Conservation (phyloP, 805 yeast species). For the Monosporozyma servazzii region DNA sequence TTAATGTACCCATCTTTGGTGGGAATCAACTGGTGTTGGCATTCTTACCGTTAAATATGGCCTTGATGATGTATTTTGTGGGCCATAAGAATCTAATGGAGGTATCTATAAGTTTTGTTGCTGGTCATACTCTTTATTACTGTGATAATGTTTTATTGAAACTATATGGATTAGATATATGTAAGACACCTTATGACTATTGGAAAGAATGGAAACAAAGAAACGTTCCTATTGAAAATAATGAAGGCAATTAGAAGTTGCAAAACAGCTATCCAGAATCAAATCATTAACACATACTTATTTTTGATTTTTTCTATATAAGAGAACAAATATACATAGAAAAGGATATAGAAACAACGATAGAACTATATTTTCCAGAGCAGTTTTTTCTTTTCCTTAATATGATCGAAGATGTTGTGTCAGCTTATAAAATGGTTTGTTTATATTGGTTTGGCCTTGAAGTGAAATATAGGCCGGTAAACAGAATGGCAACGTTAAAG, state of each 20-base stretch:
- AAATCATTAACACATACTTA: background rate
- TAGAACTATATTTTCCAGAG: too few relatives aligned
- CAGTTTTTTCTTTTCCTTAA: too few relatives aligned
- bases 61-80: conserved; percentile 15
- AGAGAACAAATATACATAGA: background rate
- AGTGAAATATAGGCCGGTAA: conserved; percentile 22
- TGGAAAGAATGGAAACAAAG: conserved; percentile 12
- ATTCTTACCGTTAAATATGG: conserved; percentile 18
- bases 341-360: background rate
- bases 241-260: background rate
- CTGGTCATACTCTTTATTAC: conserved; percentile 25
- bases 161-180: conserved; percentile 22
- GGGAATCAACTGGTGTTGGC: conserved; percentile 16
- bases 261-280: background rate
- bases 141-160: conserved; percentile 19
- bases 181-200: conserved; percentile 22
- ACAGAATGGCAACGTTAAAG: conserved; percentile 23
- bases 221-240: background rate
- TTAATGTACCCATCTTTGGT: conserved; percentile 17
- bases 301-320: background rate
- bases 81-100: conserved; percentile 12
- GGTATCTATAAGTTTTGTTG: conserved; percentile 20
- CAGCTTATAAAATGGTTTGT: background rate
- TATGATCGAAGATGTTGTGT: background rate
- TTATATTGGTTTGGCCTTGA: background rate